Evolutionary conservation across 805 yeast species (phyloP).

Genomic region (Ogataea parapolymorpha): DNA sequence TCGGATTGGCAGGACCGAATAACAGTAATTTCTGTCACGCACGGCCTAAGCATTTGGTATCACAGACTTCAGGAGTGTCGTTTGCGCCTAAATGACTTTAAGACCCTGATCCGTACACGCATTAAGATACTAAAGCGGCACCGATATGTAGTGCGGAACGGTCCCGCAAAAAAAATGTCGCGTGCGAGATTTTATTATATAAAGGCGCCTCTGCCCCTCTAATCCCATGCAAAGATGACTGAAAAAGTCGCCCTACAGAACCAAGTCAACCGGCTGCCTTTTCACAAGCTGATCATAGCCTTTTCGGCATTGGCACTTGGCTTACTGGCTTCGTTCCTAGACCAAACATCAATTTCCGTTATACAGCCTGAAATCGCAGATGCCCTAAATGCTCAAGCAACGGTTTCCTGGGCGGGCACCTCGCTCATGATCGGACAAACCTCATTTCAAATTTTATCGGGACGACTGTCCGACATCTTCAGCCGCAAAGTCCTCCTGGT

Average conservation of each 20-base stretch:
- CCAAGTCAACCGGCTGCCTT: conserved; percentile 41
- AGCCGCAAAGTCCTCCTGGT: conserved; percentile 47
- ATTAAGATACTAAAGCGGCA: too few relatives aligned
- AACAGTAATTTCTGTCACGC: too few relatives aligned
- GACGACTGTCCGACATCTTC: conserved; percentile 54
- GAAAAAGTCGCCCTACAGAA: conserved; percentile 26
- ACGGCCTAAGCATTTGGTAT: too few relatives aligned
- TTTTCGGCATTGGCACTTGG: conserved; percentile 39
- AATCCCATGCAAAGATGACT: neutral
- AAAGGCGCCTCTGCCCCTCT: neutral
- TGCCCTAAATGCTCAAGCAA: conserved; percentile 40
- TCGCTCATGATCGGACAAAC: conserved; percentile 49
- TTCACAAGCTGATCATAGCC: conserved; percentile 36
- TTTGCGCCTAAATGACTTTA: neutral
- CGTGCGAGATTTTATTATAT: neutral
- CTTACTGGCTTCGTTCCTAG: conserved; percentile 42
- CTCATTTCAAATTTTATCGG: conserved; percentile 50
- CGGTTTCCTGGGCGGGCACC: conserved; percentile 61
- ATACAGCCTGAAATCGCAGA: conserved; percentile 47
- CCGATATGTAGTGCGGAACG: conserved; percentile 1
- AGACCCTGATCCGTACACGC: too few relatives aligned
- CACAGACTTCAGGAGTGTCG: too few relatives aligned
- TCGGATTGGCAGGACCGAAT: too few relatives aligned
- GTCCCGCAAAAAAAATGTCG: conserved; percentile 3
- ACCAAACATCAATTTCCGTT: conserved; percentile 47